Percentiles rank a stretch among this genome's conserved stretches.
Evolutionary conservation across 129 eudicot genomes (phyloP).

Genomic region (Artemisia tridentata): DNA sequence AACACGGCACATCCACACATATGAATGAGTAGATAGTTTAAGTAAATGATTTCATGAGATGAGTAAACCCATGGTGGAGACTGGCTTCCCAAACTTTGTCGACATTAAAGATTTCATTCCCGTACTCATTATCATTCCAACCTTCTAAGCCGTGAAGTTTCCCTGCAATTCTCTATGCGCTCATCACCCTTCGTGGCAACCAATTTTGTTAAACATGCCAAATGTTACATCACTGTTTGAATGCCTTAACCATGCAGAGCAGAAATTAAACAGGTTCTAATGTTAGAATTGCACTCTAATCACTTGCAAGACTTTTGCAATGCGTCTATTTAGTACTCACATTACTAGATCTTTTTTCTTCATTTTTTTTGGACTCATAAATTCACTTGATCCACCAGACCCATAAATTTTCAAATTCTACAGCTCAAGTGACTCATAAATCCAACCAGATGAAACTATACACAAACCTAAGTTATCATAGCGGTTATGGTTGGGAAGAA

Average conservation of each 20-base stretch:
- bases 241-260: not conserved
- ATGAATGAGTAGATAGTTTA: conserved; percentile 1
- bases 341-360: no score
- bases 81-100: conserved; percentile 65
- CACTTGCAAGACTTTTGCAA: no score
- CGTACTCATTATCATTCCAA: conserved; percentile 73
- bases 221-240: not conserved
- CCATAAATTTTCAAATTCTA: no score
- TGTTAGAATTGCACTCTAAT: no score
- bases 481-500: not conserved
- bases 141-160: conserved; percentile 66
- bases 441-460: no score
- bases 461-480: not conserved
- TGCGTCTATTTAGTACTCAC: no score
- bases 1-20: not conserved
- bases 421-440: no score
- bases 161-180: conserved; percentile 83
- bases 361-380: no score
- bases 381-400: no score
- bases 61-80: conserved; percentile 61
- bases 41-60: conserved; percentile 22
- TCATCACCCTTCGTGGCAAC: conserved; percentile 86
- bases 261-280: no score
- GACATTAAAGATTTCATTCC: conserved; percentile 40
- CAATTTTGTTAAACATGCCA: conserved; percentile 47